Evolutionary conservation across 2,329 filamentous ascomycete genomes (phyloP).

Genomic region (Xylaria sp.): DNA sequence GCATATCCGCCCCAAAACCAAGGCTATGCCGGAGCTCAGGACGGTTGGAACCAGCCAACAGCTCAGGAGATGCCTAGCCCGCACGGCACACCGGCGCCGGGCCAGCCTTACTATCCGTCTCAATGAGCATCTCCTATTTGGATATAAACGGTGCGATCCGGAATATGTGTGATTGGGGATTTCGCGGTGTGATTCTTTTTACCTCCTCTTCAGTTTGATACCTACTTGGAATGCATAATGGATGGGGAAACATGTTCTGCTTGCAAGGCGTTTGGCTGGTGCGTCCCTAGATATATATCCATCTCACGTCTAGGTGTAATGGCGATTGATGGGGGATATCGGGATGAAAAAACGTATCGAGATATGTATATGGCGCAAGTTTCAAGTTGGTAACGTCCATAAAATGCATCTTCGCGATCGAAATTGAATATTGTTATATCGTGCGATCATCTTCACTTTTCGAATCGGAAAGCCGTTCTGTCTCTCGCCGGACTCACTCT

Average conservation of each 20-base stretch:
- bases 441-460: no score
- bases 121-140: constrained; percentile 9
- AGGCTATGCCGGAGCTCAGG: constrained; percentile 19
- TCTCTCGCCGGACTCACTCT: no score
- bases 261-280: constrained; percentile 11
- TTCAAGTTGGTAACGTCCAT: no score
- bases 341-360: neutral
- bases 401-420: no score
- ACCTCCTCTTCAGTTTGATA: neutral
- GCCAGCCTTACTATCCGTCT: constrained; percentile 21
- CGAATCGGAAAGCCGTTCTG: no score
- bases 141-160: no score
- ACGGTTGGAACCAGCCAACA: constrained; percentile 16
- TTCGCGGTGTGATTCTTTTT: neutral
- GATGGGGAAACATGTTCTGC: neutral
- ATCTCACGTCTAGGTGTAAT: neutral
- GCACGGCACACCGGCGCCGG: constrained; percentile 23
- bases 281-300: neutral
- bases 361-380: neutral
- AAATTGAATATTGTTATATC: no score
- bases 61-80: constrained; percentile 14
- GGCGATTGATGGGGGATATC: neutral
- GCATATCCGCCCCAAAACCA: constrained; percentile 22
- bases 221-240: neutral
- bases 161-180: neutral